Conservation (phyloP, 306 rosid genomes). For the Rosa rugosa region DNA sequence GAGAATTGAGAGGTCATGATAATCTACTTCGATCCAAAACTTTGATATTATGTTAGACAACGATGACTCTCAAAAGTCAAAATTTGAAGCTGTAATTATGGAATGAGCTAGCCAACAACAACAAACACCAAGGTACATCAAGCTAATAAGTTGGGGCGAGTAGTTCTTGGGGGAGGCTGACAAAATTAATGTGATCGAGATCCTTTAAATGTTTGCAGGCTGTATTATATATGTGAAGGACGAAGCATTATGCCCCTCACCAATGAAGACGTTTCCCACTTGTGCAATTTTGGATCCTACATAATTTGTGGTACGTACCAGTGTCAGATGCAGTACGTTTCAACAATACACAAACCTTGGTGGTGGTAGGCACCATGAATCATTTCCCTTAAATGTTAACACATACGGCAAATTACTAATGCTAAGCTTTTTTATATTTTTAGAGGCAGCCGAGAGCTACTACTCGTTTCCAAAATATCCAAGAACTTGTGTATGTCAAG, state of each 20-base stretch:
- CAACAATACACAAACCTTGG: neutral
- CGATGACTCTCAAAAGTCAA: neutral
- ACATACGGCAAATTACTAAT: neutral
- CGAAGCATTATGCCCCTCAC: neutral
- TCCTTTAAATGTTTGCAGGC: neutral
- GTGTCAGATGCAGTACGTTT: neutral
- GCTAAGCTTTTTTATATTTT: neutral
- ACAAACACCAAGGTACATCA: neutral
- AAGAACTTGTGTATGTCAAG: neutral
- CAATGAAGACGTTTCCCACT: constrained; percentile 1
- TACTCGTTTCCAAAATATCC: neutral
- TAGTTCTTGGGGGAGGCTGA: neutral
- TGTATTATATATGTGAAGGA: neutral
- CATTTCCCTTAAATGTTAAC: neutral
- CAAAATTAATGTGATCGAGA: neutral
- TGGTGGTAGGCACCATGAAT: neutral
- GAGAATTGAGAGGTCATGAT: neutral
- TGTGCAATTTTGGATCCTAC: neutral
- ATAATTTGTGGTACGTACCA: neutral
- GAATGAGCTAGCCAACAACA: neutral
- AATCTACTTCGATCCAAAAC: neutral
- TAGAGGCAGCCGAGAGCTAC: neutral
- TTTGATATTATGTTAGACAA: neutral
- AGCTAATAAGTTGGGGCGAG: neutral
- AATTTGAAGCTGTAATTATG: neutral